Evolutionary conservation across 768 basidiomycete genomes (phyloP), one percentile per base, ranked within the genome.

Genomic region (Mycena latifolia): DNA sequence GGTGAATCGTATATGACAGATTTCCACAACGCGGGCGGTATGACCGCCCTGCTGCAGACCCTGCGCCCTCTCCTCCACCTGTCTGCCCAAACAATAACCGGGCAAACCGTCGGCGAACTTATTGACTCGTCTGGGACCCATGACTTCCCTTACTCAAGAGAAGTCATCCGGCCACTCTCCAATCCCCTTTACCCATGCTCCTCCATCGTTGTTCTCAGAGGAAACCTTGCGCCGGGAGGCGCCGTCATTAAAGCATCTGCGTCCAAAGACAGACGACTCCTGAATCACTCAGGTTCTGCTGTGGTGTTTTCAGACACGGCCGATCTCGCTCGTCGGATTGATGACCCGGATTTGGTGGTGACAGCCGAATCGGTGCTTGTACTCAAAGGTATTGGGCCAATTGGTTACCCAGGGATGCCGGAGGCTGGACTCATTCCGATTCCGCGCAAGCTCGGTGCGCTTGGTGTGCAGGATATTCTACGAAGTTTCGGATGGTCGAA

Each of bases 21-120:
- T 70, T 76, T 90, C 46, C 89, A 90, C 78, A 84, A 82, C 65
- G 83, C 83, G 55, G 88, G 89, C 43, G 88, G 88, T 56, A 82
- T 88, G 61, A 88, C 87, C 0, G 85, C 86, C 2, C 72, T 89
- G 33, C 74, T 89, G 56, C 89, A 88, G 74, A 86, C 85, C 71
- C 79, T 89, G 31, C 77, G 87, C 24, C 84, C 86, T 66, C 76
- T 89, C 55, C 83, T 89, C 61, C 82, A 87, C 71, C 85, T 87
- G 54, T 79, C 77, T 67, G 83, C 82, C 61, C 75, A 87, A 78
- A 92, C 90, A 39, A 88, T 91, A 58, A 91, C 89, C 20, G 90
- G 90, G 46, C 88, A 86, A 77, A 89, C 89, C 7, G 79, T 92
- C 31, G 87, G 86, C 28, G 85, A 91, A 76, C 89, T 91, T 77